Percentiles rank a stretch among this genome's conserved stretches.
Evolutionary conservation across 2,329 filamentous ascomycete genomes (phyloP).

Genomic region (Chlorencoelia australis): DNA sequence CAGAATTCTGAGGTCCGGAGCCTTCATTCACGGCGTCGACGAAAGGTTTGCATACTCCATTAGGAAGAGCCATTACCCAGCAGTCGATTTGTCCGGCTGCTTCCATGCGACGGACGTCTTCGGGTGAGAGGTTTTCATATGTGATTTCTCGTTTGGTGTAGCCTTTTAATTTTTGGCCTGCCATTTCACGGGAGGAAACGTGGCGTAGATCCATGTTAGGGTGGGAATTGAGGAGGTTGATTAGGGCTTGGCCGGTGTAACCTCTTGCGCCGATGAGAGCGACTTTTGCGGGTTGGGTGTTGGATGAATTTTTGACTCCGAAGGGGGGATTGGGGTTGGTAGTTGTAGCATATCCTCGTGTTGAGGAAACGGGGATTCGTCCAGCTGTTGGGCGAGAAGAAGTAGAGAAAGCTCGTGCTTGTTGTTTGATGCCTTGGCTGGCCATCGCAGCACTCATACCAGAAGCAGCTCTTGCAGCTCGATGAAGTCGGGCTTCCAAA

Average conservation of each 20-base stretch:
- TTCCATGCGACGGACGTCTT: constrained; percentile 80
- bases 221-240: constrained; percentile 78
- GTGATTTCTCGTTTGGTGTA: constrained; percentile 87
- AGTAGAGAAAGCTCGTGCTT: constrained; percentile 61
- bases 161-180: constrained; percentile 74
- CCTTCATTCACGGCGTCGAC: constrained; percentile 77
- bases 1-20: constrained; percentile 49
- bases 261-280: constrained; percentile 86
- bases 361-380: constrained; percentile 14
- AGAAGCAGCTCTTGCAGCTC: constrained; percentile 62
- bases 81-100: constrained; percentile 79
- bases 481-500: constrained; percentile 73
- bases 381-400: constrained; percentile 33
- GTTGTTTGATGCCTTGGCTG: constrained; percentile 39
- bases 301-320: constrained; percentile 79
- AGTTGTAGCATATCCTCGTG: constrained; percentile 47
- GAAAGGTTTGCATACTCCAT: constrained; percentile 88
- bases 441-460: constrained; percentile 39
- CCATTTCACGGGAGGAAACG: constrained; percentile 88
- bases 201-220: constrained; percentile 82
- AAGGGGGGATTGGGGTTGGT: constrained; percentile 87
- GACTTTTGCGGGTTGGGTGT: constrained; percentile 66
- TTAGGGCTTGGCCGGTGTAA: constrained; percentile 86
- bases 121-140: constrained; percentile 81
- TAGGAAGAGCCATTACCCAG: constrained; percentile 96